A percentile compares a stretch with the other conserved stretches of the same genome.
Conservation (phyloP, 306 rosid species). For the Fragaria vesca region DNA sequence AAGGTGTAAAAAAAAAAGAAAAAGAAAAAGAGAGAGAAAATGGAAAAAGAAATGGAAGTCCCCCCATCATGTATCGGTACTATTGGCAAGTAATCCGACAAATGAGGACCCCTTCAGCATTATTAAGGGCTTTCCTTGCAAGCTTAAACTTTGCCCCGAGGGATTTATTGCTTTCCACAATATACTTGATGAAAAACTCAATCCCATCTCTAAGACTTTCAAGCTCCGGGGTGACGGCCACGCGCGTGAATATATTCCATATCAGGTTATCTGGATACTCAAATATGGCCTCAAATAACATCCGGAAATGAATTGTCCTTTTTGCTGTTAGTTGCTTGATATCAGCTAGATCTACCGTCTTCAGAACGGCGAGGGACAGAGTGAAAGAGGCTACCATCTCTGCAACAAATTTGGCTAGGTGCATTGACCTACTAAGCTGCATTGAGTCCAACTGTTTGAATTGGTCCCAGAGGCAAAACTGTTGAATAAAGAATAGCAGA, state of each 20-base stretch:
- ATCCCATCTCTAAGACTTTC: conserved; percentile 72
- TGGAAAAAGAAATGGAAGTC: no score
- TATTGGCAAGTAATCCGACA: background rate
- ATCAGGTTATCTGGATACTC: conserved; percentile 53
- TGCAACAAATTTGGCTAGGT: conserved; percentile 77
- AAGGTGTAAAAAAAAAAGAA: no score
- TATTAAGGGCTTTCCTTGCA: conserved; percentile 64
- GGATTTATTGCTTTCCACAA: conserved; percentile 52
- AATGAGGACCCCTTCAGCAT: conserved; percentile 71
- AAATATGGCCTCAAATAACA: conserved; percentile 74
- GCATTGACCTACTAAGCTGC: conserved; percentile 70
- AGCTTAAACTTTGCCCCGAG: conserved; percentile 57
- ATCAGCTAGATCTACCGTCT: conserved; percentile 62
- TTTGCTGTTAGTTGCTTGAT: conserved; percentile 59
- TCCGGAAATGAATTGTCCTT: conserved; percentile 82
- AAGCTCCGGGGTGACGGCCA: conserved; percentile 67
- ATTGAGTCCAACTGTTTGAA: conserved; percentile 80
- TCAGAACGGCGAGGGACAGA: conserved; percentile 75
- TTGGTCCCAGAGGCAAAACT: conserved; percentile 94
- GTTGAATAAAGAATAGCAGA: conserved; percentile 18
- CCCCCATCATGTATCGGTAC: background rate
- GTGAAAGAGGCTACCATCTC: conserved; percentile 79
- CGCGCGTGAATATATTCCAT: conserved; percentile 80
- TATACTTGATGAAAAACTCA: conserved; percentile 59
- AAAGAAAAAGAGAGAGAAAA: no score